These are phyloP conservation scores for Multifurca ochricompacta DNA, from an alignment of 768 basidiomycete genomes.

Conservation along the genomic window DNA sequence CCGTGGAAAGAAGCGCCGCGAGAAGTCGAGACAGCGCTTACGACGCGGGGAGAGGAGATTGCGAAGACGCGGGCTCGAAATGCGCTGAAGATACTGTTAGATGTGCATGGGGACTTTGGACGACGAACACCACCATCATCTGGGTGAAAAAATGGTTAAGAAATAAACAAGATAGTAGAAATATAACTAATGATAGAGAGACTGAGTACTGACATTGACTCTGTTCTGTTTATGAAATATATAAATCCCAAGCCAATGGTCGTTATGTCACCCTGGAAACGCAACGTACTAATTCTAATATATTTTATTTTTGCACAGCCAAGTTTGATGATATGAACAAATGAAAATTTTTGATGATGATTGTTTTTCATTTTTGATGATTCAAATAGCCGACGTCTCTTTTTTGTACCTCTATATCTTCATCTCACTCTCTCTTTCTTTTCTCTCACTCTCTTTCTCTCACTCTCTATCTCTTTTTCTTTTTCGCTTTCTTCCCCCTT, in stretches of 20 bases:
- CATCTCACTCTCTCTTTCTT: neutral
- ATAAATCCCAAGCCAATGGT: too few species aligned
- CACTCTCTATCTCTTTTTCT: conserved; percentile 33
- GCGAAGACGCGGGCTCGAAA: conserved; percentile 87
- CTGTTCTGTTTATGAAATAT: too few species aligned
- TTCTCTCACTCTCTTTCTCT: conserved; percentile 15
- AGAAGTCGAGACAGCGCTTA: conserved; percentile 64
- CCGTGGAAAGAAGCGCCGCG: conserved; percentile 68
- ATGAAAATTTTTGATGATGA: too few species aligned
- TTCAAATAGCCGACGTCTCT: too few species aligned
- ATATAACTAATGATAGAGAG: too few species aligned
- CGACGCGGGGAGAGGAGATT: conserved; percentile 70
- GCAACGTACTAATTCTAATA: too few species aligned
- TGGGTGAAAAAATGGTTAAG: too few species aligned
- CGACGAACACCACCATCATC: conserved; percentile 6
- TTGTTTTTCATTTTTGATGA: too few species aligned
- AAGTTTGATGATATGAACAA: too few species aligned
- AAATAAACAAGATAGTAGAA: too few species aligned
- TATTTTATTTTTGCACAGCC: too few species aligned
- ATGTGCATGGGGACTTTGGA: conserved; percentile 79
- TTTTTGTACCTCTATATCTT: neutral
- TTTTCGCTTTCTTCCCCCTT: conserved; percentile 33
- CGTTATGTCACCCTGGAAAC: neutral
- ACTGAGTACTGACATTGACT: too few species aligned
- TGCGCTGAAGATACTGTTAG: conserved; percentile 85